Evolutionary conservation across 768 basidiomycete species (phyloP), one percentile per base, ranked within the genome.

Genomic region (Lactifluus piperatus): DNA sequence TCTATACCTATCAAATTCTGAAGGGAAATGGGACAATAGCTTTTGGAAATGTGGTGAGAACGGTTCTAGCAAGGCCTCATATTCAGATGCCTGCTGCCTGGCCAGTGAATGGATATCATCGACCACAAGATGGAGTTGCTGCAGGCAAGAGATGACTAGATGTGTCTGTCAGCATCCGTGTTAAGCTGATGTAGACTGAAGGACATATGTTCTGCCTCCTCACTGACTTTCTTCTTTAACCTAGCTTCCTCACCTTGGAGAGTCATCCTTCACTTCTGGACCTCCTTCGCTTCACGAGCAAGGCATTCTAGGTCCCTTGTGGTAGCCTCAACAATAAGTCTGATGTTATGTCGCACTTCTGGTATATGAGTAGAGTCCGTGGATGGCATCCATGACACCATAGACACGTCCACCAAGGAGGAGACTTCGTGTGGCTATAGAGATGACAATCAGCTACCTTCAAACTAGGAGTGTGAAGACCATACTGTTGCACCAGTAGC

Each of bases 301-400:
- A 98, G 81, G 5, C 90, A 88, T 55, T 92, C 88, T 13, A 99
- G 79, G 60, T 95, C 89, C 18, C 78, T 82, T 65, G 89, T 90
- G 66, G 92, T 86, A 2, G 84, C 78, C 48, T 93, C 90, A 2
- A 82, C 79, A 34, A 99, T 91, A 44, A 97, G 80, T 4, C 88
- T 83, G 27, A 99, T 73, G 70, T 98, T 99, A 70, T 99, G 94
- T 26, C 95, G 83, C n/a, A 99, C 83, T 76, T 99, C 97, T 0
- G 97, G 97, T 62, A 98, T 85, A 55, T 90, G 86, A 49, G 85
- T 91, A 6, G 86, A 79, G 65, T 99, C 95, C 14, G 83, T 82
- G 0, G 92, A 84, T 0, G 92, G 91, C 10, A 88, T 85, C 93
- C 94, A 97, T 3, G 82, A 82, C 59, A 79, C 86, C 65, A 79